phyloP scores from a whole-genome alignment of 805 yeast genomes.

The Cyberlindnera mycetangii region DNA sequence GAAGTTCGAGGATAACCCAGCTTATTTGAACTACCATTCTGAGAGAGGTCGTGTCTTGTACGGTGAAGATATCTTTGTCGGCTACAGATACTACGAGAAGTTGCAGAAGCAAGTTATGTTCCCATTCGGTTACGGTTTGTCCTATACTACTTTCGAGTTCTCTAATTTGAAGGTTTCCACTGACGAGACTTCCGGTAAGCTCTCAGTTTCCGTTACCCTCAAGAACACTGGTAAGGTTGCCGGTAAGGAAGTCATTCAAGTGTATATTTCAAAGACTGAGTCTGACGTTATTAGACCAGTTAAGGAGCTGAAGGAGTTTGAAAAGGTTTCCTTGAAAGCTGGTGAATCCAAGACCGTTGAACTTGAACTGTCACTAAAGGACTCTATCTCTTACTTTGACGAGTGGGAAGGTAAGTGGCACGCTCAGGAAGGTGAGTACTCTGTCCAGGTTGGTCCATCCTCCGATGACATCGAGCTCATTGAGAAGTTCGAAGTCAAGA shows the following conservation, averaged over 20 bases:
- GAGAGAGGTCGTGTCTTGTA: conserved; percentile 52
- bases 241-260: conserved; percentile 57
- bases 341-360: conserved; percentile 41
- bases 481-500: conserved; percentile 27
- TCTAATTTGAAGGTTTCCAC: conserved; percentile 33
- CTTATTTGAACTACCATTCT: conserved; percentile 48
- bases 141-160: conserved; percentile 52
- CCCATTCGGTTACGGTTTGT: conserved; percentile 63
- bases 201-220: conserved; percentile 37
- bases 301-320: conserved; percentile 60
- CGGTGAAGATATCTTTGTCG: conserved; percentile 66
- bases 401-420: conserved; percentile 48
- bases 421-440: conserved; percentile 48
- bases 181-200: conserved; percentile 27
- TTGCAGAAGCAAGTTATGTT: conserved; percentile 44
- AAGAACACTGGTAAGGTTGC: conserved; percentile 45
- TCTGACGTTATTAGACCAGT: conserved; percentile 45
- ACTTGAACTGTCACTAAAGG: conserved; percentile 40
- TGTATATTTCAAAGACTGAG: conserved; percentile 42
- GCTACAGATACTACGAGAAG: conserved; percentile 60
- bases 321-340: conserved; percentile 43
- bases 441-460: conserved; percentile 44
- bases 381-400: conserved; percentile 53
- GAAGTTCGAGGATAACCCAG: conserved; percentile 52
- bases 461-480: conserved; percentile 29